phyloP scores from a whole-genome alignment of 2,329 filamentous ascomycete genomes.

The Colletotrichum sp. region DNA sequence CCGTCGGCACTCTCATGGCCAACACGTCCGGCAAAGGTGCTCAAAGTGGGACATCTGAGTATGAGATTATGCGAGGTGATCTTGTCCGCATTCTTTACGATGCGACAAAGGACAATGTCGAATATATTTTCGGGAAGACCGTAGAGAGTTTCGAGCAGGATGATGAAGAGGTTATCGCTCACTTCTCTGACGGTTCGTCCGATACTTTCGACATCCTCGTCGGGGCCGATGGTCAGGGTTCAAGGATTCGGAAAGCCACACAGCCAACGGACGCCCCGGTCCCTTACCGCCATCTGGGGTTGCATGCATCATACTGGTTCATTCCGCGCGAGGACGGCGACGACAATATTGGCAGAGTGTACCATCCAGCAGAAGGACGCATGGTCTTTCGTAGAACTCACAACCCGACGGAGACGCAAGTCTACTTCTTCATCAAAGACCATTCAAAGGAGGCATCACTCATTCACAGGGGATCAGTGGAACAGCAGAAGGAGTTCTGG shows the following conservation, averaged over 20 bases:
- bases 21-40: constrained; percentile 22
- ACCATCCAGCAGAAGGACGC: constrained; percentile 31
- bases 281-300: not conserved
- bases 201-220: constrained; percentile 56
- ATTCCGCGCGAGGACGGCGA: not conserved
- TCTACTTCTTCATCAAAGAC: constrained; percentile 34
- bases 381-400: constrained; percentile 37
- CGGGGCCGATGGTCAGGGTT: constrained; percentile 58
- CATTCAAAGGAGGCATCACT: constrained; percentile 22
- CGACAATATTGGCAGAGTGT: constrained; percentile 32
- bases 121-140: constrained; percentile 34
- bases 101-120: constrained; percentile 26
- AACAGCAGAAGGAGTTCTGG: constrained; percentile 39
- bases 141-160: constrained; percentile 30
- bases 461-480: not conserved
- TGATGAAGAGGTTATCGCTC: constrained; percentile 23
- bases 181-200: constrained; percentile 45
- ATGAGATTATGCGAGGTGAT: constrained; percentile 61
- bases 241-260: constrained; percentile 22
- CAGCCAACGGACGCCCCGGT: not conserved
- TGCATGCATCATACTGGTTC: not conserved
- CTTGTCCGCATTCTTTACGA: constrained; percentile 49
- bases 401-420: constrained; percentile 27
- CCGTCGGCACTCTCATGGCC: not conserved
- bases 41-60: constrained; percentile 49